Evolutionary conservation across 352 stramenopile genomes (phyloP).

Genomic region (Phytopythium ostracodes): DNA sequence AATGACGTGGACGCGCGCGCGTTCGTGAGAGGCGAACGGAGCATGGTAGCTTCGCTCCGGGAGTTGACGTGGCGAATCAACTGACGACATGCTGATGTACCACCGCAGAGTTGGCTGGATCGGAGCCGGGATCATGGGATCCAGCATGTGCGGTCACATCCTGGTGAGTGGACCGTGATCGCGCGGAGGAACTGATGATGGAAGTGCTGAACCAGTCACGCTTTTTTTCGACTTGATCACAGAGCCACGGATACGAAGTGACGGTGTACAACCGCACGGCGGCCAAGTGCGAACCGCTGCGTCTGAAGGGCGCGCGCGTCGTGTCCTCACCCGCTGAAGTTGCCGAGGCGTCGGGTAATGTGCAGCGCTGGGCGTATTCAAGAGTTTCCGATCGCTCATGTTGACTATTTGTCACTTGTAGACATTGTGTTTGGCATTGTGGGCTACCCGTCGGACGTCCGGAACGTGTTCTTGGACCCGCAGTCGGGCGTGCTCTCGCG

Average conservation of each 20-base stretch:
- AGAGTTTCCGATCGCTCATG: not conserved
- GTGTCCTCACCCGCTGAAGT: slow-evolving; percentile 74
- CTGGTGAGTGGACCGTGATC: slow-evolving; percentile 35
- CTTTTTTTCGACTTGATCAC: slow-evolving; percentile 3
- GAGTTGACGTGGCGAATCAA: not conserved
- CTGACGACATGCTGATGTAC: slow-evolving; percentile 2
- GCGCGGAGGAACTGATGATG: not conserved
- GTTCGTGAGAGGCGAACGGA: not conserved
- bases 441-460: slow-evolving; percentile 84
- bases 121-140: slow-evolving; percentile 85
- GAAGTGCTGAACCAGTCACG: not conserved
- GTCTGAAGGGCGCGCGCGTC: slow-evolving; percentile 70
- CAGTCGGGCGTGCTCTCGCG: slow-evolving; percentile 54
- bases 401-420: slow-evolving; percentile 11
- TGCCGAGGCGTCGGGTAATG: slow-evolving; percentile 57
- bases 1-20: not conserved
- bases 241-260: slow-evolving; percentile 84
- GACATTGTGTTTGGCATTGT: slow-evolving; percentile 91
- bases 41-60: not conserved
- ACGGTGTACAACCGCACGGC: slow-evolving; percentile 86
- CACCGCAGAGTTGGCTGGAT: slow-evolving; percentile 74
- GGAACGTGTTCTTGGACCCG: slow-evolving; percentile 70
- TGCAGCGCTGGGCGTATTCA: not conserved
- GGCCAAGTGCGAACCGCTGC: slow-evolving; percentile 76
- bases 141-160: slow-evolving; percentile 85